phyloP scores from a whole-genome alignment of 257 asterid genomes.

The Fraxinus quadrangulata region DNA sequence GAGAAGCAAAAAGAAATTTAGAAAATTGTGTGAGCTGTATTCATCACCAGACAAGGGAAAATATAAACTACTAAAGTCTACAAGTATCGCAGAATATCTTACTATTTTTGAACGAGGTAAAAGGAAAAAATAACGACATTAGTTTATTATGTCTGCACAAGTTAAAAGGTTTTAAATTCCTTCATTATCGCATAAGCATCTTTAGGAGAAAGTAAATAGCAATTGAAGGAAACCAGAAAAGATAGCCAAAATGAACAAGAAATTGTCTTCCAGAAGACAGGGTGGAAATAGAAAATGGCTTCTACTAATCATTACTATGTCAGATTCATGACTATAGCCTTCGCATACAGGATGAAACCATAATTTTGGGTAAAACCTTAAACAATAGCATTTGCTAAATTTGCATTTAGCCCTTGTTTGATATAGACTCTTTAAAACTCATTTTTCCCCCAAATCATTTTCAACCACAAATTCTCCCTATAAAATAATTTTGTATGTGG shows the following conservation, averaged over 20 bases:
- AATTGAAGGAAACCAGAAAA: background rate
- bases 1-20: conserved; percentile 18
- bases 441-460: too few relatives aligned
- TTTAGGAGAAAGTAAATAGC: background rate
- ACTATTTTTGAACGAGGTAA: background rate
- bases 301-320: background rate
- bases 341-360: too few relatives aligned
- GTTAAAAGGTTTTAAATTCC: background rate
- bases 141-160: background rate
- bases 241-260: conserved; percentile 9
- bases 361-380: too few relatives aligned
- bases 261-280: conserved; percentile 7
- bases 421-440: too few relatives aligned
- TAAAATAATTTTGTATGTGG: too few relatives aligned
- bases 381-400: too few relatives aligned
- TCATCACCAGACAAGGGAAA: background rate
- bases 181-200: background rate
- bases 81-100: background rate
- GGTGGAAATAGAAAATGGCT: background rate
- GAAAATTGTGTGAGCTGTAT: background rate
- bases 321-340: too few relatives aligned
- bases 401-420: too few relatives aligned
- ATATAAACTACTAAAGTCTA: background rate
- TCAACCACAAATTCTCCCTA: too few relatives aligned
- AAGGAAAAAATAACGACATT: background rate